A percentile compares a stretch with the other conserved stretches of the same genome.
These are phyloP conservation scores for Ensete ventricosum DNA, from an alignment of 176 grass and related monocot species.

Conservation along the genomic window DNA sequence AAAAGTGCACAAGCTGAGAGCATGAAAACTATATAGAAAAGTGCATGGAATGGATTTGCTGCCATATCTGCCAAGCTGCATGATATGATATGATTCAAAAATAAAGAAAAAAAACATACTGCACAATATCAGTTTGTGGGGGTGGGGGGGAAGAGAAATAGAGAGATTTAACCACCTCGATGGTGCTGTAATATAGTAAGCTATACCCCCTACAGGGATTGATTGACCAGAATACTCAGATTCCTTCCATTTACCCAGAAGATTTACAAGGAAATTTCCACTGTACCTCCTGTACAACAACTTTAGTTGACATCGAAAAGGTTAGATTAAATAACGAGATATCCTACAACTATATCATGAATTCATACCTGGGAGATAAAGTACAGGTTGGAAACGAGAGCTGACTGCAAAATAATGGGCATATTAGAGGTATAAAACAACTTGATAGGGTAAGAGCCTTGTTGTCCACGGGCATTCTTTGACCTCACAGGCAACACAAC, in stretches of 20 bases:
- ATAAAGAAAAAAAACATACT: background rate
- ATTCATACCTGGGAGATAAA: constrained; percentile 26
- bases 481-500: constrained; percentile 37
- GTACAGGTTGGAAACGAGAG: constrained; percentile 31
- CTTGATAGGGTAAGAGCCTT: constrained; percentile 43
- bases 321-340: background rate
- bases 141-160: background rate
- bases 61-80: constrained; percentile 27
- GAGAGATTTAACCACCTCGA: constrained; percentile 25
- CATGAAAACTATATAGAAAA: constrained; percentile 37
- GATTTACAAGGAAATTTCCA: constrained; percentile 43
- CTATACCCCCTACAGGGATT: constrained; percentile 36
- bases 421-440: constrained; percentile 39
- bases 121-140: too few relatives aligned
- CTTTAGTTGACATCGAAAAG: constrained; percentile 14
- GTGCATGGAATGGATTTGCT: constrained; percentile 35
- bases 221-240: constrained; percentile 49
- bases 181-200: constrained; percentile 45
- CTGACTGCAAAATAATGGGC: constrained; percentile 37
- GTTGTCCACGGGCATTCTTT: constrained; percentile 40
- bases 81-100: background rate
- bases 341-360: background rate
- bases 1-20: constrained; percentile 34
- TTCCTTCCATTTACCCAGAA: constrained; percentile 39
- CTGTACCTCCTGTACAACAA: constrained; percentile 39